Conservation (phyloP, 768 basidiomycete species). For the Tylopilus felleus region DNA sequence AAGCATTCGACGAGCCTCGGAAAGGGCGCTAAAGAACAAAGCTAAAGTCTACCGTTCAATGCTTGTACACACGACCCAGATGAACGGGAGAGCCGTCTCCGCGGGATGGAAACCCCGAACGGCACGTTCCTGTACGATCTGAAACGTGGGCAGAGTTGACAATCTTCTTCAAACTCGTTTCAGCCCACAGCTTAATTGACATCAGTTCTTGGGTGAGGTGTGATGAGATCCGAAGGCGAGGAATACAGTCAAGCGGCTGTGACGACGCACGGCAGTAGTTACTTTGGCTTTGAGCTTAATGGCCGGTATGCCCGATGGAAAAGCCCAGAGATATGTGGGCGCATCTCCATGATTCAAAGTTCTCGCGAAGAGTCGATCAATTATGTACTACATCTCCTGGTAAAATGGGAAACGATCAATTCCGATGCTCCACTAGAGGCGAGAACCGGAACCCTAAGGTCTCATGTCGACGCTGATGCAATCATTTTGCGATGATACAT, state of each 20-base stretch:
- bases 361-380: too few relatives aligned
- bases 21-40: neutral
- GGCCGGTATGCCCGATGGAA: too few relatives aligned
- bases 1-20: neutral
- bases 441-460: neutral
- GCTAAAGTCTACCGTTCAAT: neutral
- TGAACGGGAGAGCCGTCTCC: neutral
- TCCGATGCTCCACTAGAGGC: too few relatives aligned
- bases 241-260: neutral
- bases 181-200: neutral
- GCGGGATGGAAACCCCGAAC: neutral
- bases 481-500: too few relatives aligned
- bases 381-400: too few relatives aligned
- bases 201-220: neutral
- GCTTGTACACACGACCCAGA: neutral
- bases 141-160: constrained; percentile 3
- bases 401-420: too few relatives aligned
- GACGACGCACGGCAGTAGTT: neutral
- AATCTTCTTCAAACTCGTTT: neutral
- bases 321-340: too few relatives aligned
- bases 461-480: neutral
- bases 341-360: too few relatives aligned
- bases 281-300: too few relatives aligned
- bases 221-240: neutral
- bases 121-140: neutral